Conservation (phyloP, 2,329 filamentous ascomycete genomes). For the Colletotrichum filicis region DNA sequence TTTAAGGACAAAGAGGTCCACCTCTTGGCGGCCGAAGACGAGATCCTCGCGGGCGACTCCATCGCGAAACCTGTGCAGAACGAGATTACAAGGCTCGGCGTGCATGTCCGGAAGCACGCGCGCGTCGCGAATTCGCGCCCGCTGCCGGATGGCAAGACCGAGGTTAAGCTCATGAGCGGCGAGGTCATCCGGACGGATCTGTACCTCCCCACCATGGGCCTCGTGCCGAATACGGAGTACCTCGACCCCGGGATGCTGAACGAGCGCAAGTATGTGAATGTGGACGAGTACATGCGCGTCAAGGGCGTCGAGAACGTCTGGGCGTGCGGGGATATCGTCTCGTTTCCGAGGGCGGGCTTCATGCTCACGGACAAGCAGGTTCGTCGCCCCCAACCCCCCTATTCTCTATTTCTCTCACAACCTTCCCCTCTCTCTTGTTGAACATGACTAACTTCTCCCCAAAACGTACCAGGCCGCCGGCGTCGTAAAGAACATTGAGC, state of each 20-base stretch:
- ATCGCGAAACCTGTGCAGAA: conserved; percentile 53
- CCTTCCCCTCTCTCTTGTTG: no score
- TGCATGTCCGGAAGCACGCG: conserved; percentile 56
- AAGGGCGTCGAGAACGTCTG: conserved; percentile 57
- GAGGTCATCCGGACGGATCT: conserved; percentile 62
- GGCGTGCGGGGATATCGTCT: conserved; percentile 65
- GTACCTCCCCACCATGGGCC: conserved; percentile 67
- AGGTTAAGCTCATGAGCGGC: conserved; percentile 58
- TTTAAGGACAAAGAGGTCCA: conserved; percentile 62
- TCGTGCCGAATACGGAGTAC: conserved; percentile 65
- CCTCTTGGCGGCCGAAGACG: conserved; percentile 54
- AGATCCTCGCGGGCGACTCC: conserved; percentile 57
- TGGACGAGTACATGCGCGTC: conserved; percentile 63
- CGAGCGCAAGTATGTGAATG: conserved; percentile 55
- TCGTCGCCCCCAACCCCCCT: conserved; percentile 32
- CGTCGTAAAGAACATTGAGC: conserved; percentile 65
- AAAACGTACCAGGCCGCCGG: conserved; percentile 52
- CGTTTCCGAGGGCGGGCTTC: conserved; percentile 64
- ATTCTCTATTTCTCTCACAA: background rate
- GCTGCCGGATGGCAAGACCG: conserved; percentile 56
- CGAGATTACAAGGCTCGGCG: conserved; percentile 65
- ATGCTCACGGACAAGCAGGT: conserved; percentile 69
- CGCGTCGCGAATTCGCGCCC: conserved; percentile 50
- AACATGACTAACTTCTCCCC: background rate
- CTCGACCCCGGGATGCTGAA: conserved; percentile 57